Evolutionary conservation across 108 stramenopile species (phyloP), one percentile per base, ranked within the genome.

Genomic region (Nannochloropsis salina): DNA sequence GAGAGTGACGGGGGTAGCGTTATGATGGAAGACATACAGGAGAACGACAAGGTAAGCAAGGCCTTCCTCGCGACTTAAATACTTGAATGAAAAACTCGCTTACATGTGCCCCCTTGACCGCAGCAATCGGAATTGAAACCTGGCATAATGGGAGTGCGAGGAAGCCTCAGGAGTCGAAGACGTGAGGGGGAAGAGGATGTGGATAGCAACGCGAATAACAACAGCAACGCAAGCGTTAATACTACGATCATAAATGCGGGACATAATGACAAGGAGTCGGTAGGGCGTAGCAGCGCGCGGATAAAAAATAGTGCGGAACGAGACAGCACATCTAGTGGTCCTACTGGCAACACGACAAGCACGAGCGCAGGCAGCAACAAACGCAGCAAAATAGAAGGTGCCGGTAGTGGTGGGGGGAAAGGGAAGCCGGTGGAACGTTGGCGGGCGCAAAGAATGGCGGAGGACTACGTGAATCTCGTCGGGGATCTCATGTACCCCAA

Each of bases 381-480:
- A n/a, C 15, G n/a, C 15, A 74, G 61, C 61, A 74, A 74, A 74
- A 2, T n/a, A 15, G 61, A 74, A 74, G 61, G 61, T 74, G 31
- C 1, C 31, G 61, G 61, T 15, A n/a, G 61, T n/a, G 61, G 61
- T 15, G 20, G 20, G 3, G 61, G 61, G 20, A 15, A n/a, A 15
- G 61, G 61, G 3, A 74, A n/a, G n/a, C 20, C 61, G 20, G 20
- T n/a, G 20, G 61, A 74, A 4, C 61, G 87, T 44, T 88, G 87
- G 87, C 83, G 87, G 31, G 80, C 83, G 21, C 87, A 88, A 44
- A 80, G 84, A 43, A 88, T 88, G 88, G 88, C 80, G 47, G 88
- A 88, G 51, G 88, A 88, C 43, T 85, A 82, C 51, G 45, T 85
- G 2, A 88, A 88, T 84, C 42, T 47, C 21, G 84, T 84, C 45